Conservation (phyloP, 106 monocot species). For the Alisma plantagoaquatica region DNA sequence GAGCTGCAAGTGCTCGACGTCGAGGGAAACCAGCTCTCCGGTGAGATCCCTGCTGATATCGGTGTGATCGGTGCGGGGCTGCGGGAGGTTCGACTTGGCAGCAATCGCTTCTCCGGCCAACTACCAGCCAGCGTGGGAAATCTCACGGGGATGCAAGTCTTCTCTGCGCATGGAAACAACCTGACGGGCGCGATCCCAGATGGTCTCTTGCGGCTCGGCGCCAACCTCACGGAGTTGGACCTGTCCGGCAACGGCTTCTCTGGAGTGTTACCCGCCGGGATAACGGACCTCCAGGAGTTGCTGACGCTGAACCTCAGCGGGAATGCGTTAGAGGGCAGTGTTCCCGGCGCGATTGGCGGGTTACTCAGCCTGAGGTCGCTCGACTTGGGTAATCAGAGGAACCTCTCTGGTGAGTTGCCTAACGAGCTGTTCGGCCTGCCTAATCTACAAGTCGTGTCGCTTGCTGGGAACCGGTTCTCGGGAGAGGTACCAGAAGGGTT, state of each 20-base stretch:
- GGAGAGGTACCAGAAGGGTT: conserved; percentile 75
- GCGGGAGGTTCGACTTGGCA: conserved; percentile 42
- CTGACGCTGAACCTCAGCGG: conserved; percentile 63
- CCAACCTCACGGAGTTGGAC: conserved; percentile 61
- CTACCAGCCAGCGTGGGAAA: conserved; percentile 43
- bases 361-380: conserved; percentile 38
- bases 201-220: conserved; percentile 34
- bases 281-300: conserved; percentile 35
- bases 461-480: conserved; percentile 57
- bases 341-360: conserved; percentile 48
- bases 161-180: conserved; percentile 41
- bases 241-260: conserved; percentile 50
- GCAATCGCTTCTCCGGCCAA: conserved; percentile 42
- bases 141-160: conserved; percentile 35
- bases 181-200: conserved; percentile 40
- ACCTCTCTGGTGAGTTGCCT: conserved; percentile 63
- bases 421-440: conserved; percentile 70
- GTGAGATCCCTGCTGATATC: conserved; percentile 37
- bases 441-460: conserved; percentile 49
- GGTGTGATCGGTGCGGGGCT: conserved; percentile 32
- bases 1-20: conserved; percentile 82
- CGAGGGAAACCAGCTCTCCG: conserved; percentile 45
- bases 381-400: conserved; percentile 56
- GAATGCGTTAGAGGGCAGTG: conserved; percentile 47
- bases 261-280: conserved; percentile 41